Base-by-base conservation (phyloP, 1,284 basidiomycete species). In the Peniophora sp. region DNA sequence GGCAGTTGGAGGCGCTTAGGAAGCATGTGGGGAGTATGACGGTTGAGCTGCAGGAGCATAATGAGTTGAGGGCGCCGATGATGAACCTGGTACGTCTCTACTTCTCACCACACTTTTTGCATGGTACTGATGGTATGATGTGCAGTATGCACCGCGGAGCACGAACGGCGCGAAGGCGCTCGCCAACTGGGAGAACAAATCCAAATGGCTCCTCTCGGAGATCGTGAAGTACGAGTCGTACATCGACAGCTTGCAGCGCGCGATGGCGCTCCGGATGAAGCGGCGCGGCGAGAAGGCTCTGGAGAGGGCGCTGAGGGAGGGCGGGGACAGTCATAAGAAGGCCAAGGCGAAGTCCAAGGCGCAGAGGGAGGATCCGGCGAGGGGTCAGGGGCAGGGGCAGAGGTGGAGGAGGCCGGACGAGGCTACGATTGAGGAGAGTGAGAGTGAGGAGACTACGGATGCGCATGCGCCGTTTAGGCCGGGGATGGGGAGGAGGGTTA, bases 201-300 rank as follows among this genome's bases (percentile, higher is more conserved):
- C 88, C 8, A 84, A 90, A 61, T 91, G 92, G 65, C 71, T 98
- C 42, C 74, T 95, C 51, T 82, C 86, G 14, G 96, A 99, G 69
- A 90, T 93, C 47, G 88, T 93, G 64, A 98, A 98, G 65, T 99
- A 97, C 67, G 85, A 92, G 49, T 88, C 87, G n/a, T 99, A 99
- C 66, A 85, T 94, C 53, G 92, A 97, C 55, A 88, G 89, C 6
- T 73, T 99, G 24, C 80, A 86, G 62, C 68, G 74, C 15, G 92
- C 88, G 22, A 94, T 95, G 79, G 69, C 72, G 6, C 75, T 93
- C 37, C 81, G 92, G 45, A 69, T 94, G 52, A 90, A 89, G 70
- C 90, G 84, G 63, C 80, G 90, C 51, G 91, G 90, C 23, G 89
- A 93, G 67, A 91, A 89, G 71, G 88, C 84, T 32, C 69, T 95